These are phyloP conservation scores for Scutellaria galericulata DNA, from an alignment of 257 asterid species.

Conservation along the genomic window DNA sequence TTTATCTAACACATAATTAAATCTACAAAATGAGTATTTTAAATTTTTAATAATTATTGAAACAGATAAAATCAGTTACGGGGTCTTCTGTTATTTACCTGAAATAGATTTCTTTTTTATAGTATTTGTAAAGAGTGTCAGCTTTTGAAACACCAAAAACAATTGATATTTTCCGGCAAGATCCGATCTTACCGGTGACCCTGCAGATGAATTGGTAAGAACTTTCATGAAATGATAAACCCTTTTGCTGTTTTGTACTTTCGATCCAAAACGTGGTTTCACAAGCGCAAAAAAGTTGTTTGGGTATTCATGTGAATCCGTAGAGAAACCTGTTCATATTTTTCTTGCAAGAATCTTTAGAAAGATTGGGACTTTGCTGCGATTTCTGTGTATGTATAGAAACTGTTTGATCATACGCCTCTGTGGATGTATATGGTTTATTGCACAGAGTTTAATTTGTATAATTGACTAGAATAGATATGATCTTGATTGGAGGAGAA, in stretches of 20 bases:
- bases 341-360: conserved; percentile 14
- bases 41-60: neutral
- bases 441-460: neutral
- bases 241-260: conserved; percentile 42
- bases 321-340: conserved; percentile 10
- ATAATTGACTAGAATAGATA: neutral
- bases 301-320: conserved; percentile 15
- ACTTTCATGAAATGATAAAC: conserved; percentile 52
- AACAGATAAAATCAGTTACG: conserved; percentile 22
- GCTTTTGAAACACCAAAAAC: conserved; percentile 22
- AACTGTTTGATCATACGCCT: conserved; percentile 3
- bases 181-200: conserved; percentile 42
- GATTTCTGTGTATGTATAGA: neutral
- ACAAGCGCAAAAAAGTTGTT: conserved; percentile 51
- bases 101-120: conserved; percentile 4
- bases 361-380: conserved; percentile 8
- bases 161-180: conserved; percentile 39
- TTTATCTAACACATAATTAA: too few species aligned
- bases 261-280: conserved; percentile 55
- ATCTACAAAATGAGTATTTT: neutral
- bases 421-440: conserved; percentile 3
- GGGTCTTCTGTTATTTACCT: conserved; percentile 7
- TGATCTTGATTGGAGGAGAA: conserved; percentile 22
- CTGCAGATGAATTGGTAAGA: conserved; percentile 33
- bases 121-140: conserved; percentile 16